These are phyloP conservation scores for Coemansia linderi DNA, from an alignment of 371 early-diverging fungal genomes.

Conservation along the genomic window DNA sequence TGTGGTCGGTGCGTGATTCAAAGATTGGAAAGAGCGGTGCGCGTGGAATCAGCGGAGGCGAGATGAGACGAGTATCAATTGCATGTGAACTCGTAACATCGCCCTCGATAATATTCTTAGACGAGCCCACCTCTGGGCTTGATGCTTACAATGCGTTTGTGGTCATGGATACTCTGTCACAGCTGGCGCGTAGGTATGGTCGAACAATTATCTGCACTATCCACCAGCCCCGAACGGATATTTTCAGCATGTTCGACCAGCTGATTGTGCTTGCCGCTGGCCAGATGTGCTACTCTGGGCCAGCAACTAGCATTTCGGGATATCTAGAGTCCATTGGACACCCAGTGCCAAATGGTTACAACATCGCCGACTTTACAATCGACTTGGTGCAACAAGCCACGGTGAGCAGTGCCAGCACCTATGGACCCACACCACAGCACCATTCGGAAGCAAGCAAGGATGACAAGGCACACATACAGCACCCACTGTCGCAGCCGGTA, in stretches of 20 bases:
- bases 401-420: slow-evolving; percentile 16
- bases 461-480: neutral
- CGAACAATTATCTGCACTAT: slow-evolving; percentile 92
- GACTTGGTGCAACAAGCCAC: slow-evolving; percentile 73
- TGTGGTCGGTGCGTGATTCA: slow-evolving; percentile 66
- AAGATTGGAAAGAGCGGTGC: slow-evolving; percentile 68
- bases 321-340: slow-evolving; percentile 74
- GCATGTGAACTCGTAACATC: slow-evolving; percentile 85
- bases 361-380: slow-evolving; percentile 86
- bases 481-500: neutral
- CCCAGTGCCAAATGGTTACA: slow-evolving; percentile 86
- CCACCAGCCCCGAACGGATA: slow-evolving; percentile 94
- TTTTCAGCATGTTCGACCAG: slow-evolving; percentile 86
- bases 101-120: slow-evolving; percentile 82
- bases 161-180: slow-evolving; percentile 82
- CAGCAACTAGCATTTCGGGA: slow-evolving; percentile 55
- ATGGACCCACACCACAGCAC: neutral
- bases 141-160: slow-evolving; percentile 93
- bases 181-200: slow-evolving; percentile 77
- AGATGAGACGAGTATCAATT: slow-evolving; percentile 91
- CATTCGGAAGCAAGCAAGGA: neutral
- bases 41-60: slow-evolving; percentile 90
- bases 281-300: slow-evolving; percentile 78
- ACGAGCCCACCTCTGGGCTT: slow-evolving; percentile 88
- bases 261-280: slow-evolving; percentile 86